Evolutionary conservation across 495 filamentous ascomycete species (phyloP).

Genomic region (Tuber magnatum): DNA sequence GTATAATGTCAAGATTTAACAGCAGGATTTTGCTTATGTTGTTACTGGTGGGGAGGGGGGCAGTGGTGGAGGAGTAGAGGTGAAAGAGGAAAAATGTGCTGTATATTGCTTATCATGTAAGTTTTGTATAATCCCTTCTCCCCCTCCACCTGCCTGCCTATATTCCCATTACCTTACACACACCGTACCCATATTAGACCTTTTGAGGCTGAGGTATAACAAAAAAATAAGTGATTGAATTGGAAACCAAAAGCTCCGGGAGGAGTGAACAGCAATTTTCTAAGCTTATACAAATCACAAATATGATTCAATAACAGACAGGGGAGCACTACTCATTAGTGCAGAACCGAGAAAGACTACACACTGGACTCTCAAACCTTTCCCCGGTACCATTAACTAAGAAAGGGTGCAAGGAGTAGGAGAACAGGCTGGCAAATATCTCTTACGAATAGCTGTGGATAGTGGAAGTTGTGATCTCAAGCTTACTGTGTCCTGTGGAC

Average conservation of each 20-base stretch:
- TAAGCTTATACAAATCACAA: conserved; percentile 10
- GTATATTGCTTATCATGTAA: conserved; percentile 68
- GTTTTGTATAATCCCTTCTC: conserved; percentile 28
- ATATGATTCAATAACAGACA: conserved; percentile 41
- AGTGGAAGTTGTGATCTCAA: conserved; percentile 53
- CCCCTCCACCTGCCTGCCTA: background rate
- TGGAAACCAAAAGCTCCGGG: conserved; percentile 9
- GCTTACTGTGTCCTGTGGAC: conserved; percentile 53
- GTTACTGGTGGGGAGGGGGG: conserved; percentile 45
- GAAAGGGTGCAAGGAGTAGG: conserved; percentile 28
- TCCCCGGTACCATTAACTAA: conserved; percentile 36
- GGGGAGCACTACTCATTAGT: conserved; percentile 75
- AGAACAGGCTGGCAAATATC: conserved; percentile 43
- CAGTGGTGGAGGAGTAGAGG: conserved; percentile 41
- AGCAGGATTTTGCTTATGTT: conserved; percentile 44
- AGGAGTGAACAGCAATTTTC: background rate
- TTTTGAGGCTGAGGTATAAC: background rate
- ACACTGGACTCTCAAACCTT: conserved; percentile 52
- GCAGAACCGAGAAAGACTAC: conserved; percentile 55
- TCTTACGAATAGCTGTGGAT: conserved; percentile 53
- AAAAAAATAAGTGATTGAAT: background rate
- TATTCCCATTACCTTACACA: conserved; percentile 8
- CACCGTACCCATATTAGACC: conserved; percentile 9
- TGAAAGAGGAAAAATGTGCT: conserved; percentile 41
- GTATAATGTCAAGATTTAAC: conserved; percentile 60